Evolutionary conservation across 805 yeast genomes (phyloP).

Genomic region (Yamadazyma sp.): DNA sequence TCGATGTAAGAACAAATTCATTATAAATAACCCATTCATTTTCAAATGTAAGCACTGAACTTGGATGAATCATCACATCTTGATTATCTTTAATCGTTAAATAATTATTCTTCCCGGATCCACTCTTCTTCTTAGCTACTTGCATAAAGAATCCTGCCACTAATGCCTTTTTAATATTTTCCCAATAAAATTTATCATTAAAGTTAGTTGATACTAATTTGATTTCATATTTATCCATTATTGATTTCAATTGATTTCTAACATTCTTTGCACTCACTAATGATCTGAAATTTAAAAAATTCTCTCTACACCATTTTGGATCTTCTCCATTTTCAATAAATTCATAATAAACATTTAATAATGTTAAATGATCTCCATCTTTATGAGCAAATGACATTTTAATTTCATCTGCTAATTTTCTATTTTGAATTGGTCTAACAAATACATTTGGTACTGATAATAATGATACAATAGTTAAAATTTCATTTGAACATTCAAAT

Average conservation of each 20-base stretch:
- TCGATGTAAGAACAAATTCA: slow-evolving; percentile 90
- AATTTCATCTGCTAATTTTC: slow-evolving; percentile 87
- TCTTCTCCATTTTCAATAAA: slow-evolving; percentile 62
- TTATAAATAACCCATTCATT: slow-evolving; percentile 93
- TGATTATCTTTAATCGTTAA: slow-evolving; percentile 94
- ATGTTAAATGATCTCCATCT: slow-evolving; percentile 91
- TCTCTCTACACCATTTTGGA: slow-evolving; percentile 91
- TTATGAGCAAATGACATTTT: slow-evolving; percentile 86
- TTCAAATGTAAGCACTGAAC: slow-evolving; percentile 83
- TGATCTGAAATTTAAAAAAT: slow-evolving; percentile 81
- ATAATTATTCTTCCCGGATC: slow-evolving; percentile 54
- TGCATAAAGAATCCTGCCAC: slow-evolving; percentile 98
- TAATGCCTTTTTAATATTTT: slow-evolving; percentile 79
- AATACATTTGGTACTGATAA: slow-evolving; percentile 92
- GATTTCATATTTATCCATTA: slow-evolving; percentile 80
- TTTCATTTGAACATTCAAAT: slow-evolving; percentile 83
- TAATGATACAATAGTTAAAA: slow-evolving; percentile 84
- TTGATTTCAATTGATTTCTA: slow-evolving; percentile 73
- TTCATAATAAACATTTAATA: slow-evolving; percentile 83
- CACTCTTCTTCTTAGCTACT: slow-evolving; percentile 88
- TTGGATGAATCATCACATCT: slow-evolving; percentile 91
- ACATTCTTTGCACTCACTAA: slow-evolving; percentile 84
- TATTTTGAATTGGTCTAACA: slow-evolving; percentile 85
- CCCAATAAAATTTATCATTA: slow-evolving; percentile 61
- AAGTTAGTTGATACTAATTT: slow-evolving; percentile 65